Conservation (phyloP, 2,329 filamentous ascomycete genomes). For the Chrysoporthe cubensis region DNA sequence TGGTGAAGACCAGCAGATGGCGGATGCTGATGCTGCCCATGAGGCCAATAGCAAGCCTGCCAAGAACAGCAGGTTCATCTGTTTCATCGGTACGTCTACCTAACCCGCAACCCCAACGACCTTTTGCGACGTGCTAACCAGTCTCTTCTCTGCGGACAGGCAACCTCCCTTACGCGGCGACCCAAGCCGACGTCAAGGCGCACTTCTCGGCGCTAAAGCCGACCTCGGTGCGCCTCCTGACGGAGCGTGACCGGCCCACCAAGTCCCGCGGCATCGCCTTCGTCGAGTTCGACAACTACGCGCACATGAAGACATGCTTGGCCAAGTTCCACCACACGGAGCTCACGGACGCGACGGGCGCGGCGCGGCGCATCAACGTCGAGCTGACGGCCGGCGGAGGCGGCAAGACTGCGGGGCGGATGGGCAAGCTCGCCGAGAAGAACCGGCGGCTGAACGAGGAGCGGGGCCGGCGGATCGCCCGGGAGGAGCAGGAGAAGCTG, state of each 20-base stretch:
- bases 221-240: conserved; percentile 72
- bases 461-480: conserved; percentile 52
- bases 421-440: conserved; percentile 80
- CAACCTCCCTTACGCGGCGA: conserved; percentile 88
- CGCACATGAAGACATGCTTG: conserved; percentile 90
- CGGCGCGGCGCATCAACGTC: conserved; percentile 81
- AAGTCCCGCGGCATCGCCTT: conserved; percentile 68
- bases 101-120: neutral
- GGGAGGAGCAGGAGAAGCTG: conserved; percentile 44
- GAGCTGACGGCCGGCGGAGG: conserved; percentile 90
- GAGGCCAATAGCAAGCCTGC: conserved; percentile 14
- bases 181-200: conserved; percentile 65
- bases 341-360: conserved; percentile 61
- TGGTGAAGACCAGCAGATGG: conserved; percentile 30
- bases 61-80: conserved; percentile 59
- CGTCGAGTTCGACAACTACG: conserved; percentile 84
- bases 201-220: conserved; percentile 82
- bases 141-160: conserved; percentile 52
- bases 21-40: conserved; percentile 28
- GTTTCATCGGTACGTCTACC: conserved; percentile 67
- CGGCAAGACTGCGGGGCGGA: conserved; percentile 75
- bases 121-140: conserved; percentile 33
- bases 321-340: conserved; percentile 86
- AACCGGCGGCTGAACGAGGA: conserved; percentile 82
- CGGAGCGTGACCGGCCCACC: conserved; percentile 53